A percentile compares a stretch with the other conserved stretches of the same genome.
These are phyloP conservation scores for Neonothopanus nambi DNA, from an alignment of 1,284 basidiomycete genomes.

Conservation along the genomic window DNA sequence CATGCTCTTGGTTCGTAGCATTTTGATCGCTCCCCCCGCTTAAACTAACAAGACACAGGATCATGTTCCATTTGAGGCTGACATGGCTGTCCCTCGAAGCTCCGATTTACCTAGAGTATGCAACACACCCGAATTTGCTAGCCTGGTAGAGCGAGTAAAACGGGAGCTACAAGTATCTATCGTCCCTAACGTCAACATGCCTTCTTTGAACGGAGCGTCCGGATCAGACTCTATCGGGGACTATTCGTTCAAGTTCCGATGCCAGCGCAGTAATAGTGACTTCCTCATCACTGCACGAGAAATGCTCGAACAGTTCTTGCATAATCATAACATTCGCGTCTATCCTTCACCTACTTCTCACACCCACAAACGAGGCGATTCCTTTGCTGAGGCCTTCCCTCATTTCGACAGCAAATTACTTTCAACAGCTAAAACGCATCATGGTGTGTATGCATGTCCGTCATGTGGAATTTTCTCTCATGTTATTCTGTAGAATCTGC, in stretches of 20 bases:
- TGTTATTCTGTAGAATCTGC: slow-evolving; percentile 59
- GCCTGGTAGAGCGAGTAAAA: slow-evolving; percentile 88
- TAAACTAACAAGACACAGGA: slow-evolving; percentile 56
- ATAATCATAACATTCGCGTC: slow-evolving; percentile 80
- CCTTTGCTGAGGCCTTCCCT: slow-evolving; percentile 93
- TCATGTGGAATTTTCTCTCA: not conserved
- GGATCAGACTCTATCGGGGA: slow-evolving; percentile 60
- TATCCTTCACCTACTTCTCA: slow-evolving; percentile 74
- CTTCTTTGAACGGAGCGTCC: slow-evolving; percentile 38
- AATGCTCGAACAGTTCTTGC: slow-evolving; percentile 90
- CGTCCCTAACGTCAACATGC: slow-evolving; percentile 68
- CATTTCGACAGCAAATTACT: slow-evolving; percentile 96
- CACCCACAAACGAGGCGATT: slow-evolving; percentile 83
- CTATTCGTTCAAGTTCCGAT: slow-evolving; percentile 93
- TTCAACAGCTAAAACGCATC: slow-evolving; percentile 71
- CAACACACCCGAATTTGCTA: slow-evolving; percentile 77
- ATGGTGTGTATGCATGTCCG: slow-evolving; percentile 46
- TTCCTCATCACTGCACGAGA: slow-evolving; percentile 89
- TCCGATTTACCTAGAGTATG: slow-evolving; percentile 77
- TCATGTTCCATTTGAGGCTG: slow-evolving; percentile 96
- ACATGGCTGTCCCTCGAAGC: slow-evolving; percentile 88
- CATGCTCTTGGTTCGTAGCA: slow-evolving; percentile 79
- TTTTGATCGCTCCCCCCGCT: slow-evolving; percentile 6
- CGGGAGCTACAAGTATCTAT: slow-evolving; percentile 92
- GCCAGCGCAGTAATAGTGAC: slow-evolving; percentile 93